Evolutionary conservation across 257 asterid genomes (phyloP), one percentile per base, ranked within the genome.

Genomic region (Salvia hispanica): DNA sequence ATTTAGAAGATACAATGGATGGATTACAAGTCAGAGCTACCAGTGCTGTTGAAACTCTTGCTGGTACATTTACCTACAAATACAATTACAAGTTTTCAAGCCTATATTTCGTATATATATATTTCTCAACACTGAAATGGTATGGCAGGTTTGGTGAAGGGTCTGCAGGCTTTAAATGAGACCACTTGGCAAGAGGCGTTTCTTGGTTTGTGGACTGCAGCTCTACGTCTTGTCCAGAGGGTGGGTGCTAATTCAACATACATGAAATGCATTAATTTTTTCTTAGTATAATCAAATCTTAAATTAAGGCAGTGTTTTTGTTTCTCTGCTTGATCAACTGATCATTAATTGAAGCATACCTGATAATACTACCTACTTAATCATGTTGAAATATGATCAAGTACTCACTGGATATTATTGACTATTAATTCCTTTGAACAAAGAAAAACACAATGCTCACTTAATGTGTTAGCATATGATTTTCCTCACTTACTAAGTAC

Each of bases 151-250:
- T 74, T 94, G 75, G 87, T 94, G 79, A 94, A 87, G 81, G 84
- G 95, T 81, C 89, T 94, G 56, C 92, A 84, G 85, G 92, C 96
- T 74, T 75, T 94, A 72, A 87, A 94, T 79, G 84, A 77, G 77
- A 76, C 92, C 66, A 78, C 89, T 34, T 94, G 99, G 99, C 91
- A 85, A 83, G 98, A 88, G 59, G 82, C 96, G n/a, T 94, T 94
- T 84, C 96, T 91, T 69, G 97, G 95, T 57, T 73, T 94, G 77
- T 94, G 99, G 97, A 82, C 89, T 76, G 88, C 95, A 62, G 90
- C 88, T 77, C 79, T 94, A 77, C 86, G 99, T 59, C 95, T 94
- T 71, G 96, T 94, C 58, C 96, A 94, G 73, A 85, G 97, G 91
- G 97, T 94, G 83, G 80, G 87, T 54, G 66, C 70, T 59, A 12